Evolutionary conservation across 1,284 basidiomycete species (phyloP).

Genomic region (Schizopora paradoxa): DNA sequence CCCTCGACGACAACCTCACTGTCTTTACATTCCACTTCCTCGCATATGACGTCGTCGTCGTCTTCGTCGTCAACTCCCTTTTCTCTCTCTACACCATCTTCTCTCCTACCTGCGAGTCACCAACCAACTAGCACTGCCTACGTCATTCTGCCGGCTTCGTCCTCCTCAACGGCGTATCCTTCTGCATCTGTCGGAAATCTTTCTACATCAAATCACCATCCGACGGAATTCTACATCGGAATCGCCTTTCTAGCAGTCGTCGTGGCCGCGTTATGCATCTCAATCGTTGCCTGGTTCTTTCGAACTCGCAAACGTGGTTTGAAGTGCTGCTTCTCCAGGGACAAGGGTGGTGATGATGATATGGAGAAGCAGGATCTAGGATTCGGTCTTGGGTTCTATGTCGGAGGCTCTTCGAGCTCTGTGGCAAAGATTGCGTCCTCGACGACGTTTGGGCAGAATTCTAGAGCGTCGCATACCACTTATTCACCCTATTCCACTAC

Average conservation of each 20-base stretch:
- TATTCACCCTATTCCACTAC: conserved; percentile 7
- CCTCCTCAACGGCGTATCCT: too few relatives aligned
- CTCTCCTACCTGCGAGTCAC: too few relatives aligned
- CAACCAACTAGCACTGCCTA: too few relatives aligned
- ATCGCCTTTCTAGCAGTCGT: conserved; percentile 12
- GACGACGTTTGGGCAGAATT: neutral
- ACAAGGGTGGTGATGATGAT: conserved; percentile 15
- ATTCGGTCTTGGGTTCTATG: conserved; percentile 13
- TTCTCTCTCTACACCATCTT: too few relatives aligned
- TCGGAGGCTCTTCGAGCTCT: conserved; percentile 5
- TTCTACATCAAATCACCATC: too few relatives aligned
- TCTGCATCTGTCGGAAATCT: too few relatives aligned
- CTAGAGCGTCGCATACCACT: neutral
- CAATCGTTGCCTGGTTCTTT: conserved; percentile 12
- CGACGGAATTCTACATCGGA: conserved; percentile 12
- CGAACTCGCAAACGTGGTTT: conserved; percentile 9
- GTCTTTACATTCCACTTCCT: too few relatives aligned
- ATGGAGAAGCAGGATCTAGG: conserved; percentile 12
- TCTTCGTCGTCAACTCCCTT: too few relatives aligned
- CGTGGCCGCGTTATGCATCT: conserved; percentile 9
- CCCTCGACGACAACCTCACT: too few relatives aligned
- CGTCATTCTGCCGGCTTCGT: too few relatives aligned
- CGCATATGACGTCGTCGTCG: too few relatives aligned
- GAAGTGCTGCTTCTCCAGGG: conserved; percentile 11
- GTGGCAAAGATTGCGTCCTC: neutral